These are phyloP conservation scores for Pseudogymnoascus sp. DNA, from an alignment of 2,329 filamentous ascomycete species.

Conservation along the genomic window DNA sequence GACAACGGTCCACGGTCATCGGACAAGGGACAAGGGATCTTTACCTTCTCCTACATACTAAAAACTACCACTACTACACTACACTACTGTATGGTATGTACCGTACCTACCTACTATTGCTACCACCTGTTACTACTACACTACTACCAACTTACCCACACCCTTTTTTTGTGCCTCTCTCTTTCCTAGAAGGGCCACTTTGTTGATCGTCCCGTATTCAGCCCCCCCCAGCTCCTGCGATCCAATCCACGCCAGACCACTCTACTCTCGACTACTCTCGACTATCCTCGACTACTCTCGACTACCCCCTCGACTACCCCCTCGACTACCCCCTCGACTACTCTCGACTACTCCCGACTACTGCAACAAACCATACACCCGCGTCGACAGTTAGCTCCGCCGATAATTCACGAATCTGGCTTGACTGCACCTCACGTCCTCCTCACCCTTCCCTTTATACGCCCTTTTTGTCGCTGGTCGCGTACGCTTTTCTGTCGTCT, in stretches of 20 bases:
- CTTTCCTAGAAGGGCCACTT: neutral
- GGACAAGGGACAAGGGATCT: neutral
- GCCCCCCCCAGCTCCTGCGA: neutral
- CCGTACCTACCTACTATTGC: neutral
- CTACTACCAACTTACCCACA: neutral
- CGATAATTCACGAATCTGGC: neutral
- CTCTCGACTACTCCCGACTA: neutral
- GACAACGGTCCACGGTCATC: no score
- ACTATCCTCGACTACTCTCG: neutral
- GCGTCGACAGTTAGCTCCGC: neutral
- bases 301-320: no score
- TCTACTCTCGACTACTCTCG: neutral
- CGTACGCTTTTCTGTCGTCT: neutral
- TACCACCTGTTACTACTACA: neutral
- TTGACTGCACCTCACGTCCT: neutral
- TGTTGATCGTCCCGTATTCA: constrained; percentile 4
- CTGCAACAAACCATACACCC: neutral
- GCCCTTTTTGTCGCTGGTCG: neutral
- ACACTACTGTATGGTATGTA: neutral
- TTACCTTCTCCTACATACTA: neutral
- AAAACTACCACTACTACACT: neutral
- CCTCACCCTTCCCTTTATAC: neutral
- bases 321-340: no score
- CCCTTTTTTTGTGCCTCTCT: constrained; percentile 2
- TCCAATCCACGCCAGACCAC: neutral